These are phyloP conservation scores for Ustilago sp. DNA, from an alignment of 1,284 basidiomycete species.

Conservation along the genomic window DNA sequence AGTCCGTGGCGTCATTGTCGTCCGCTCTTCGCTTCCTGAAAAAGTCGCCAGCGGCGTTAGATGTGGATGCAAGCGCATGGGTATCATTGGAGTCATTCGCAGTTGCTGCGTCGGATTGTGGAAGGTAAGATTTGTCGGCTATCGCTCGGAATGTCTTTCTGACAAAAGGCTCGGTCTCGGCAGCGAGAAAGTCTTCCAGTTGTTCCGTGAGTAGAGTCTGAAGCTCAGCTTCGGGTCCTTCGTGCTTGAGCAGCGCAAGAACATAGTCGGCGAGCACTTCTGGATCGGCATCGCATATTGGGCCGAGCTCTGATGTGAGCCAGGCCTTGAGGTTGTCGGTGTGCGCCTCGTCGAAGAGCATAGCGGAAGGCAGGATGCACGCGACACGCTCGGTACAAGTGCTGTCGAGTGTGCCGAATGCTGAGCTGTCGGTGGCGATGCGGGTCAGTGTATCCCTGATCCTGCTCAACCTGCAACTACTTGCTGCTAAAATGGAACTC, in stretches of 20 bases:
- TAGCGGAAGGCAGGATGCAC: neutral
- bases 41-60: constrained; percentile 12
- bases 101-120: constrained; percentile 14
- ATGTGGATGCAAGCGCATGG: constrained; percentile 21
- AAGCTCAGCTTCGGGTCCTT: constrained; percentile 84
- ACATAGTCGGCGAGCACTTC: constrained; percentile 93
- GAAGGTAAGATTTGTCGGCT: constrained; percentile 55
- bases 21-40: constrained; percentile 55
- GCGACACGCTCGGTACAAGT: neutral
- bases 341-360: constrained; percentile 57
- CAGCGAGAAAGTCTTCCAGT: constrained; percentile 90
- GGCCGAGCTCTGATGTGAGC: constrained; percentile 62
- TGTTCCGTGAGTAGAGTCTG: constrained; percentile 81
- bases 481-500: no score
- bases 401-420: neutral
- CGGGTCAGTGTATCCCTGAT: neutral
- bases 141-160: constrained; percentile 82
- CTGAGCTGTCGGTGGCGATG: neutral
- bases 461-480: neutral
- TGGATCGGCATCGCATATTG: constrained; percentile 89
- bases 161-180: constrained; percentile 83
- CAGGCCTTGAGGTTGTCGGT: constrained; percentile 60
- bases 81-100: constrained; percentile 21
- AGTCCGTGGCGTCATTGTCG: constrained; percentile 38
- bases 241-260: constrained; percentile 91